Conservation (phyloP, 306 rosid genomes). For the Cercis canadensis region DNA sequence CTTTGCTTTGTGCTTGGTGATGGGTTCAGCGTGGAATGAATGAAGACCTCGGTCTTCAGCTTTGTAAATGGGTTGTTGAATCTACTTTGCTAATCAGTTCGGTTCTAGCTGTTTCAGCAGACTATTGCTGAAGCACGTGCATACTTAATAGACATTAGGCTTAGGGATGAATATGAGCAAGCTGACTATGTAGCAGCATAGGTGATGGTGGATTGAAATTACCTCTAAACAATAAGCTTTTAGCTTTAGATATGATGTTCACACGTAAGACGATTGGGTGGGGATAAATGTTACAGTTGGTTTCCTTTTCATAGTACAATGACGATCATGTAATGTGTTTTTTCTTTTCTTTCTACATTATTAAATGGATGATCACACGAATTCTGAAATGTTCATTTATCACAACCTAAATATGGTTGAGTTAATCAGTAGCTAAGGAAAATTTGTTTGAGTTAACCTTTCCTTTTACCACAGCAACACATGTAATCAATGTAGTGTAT, state of each 20-base stretch:
- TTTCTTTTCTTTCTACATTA: not conserved
- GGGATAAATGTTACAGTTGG: no score
- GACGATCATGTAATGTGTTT: not conserved
- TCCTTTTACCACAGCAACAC: not conserved
- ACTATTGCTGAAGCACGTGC: no score
- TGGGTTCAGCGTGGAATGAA: not conserved
- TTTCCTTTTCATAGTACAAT: not conserved
- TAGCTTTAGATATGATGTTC: slow-evolving; percentile 1
- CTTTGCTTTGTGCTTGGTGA: not conserved
- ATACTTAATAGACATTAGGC: no score
- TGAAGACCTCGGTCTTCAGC: no score
- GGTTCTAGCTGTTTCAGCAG: no score
- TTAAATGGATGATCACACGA: not conserved
- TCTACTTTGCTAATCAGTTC: no score
- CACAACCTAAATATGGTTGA: not conserved
- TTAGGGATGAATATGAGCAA: not conserved
- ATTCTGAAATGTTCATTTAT: not conserved
- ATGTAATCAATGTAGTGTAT: not conserved
- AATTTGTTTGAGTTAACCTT: not conserved
- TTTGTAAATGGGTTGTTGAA: not conserved
- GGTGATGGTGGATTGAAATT: not conserved
- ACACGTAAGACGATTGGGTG: not conserved
- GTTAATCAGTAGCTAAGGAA: not conserved
- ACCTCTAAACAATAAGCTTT: not conserved
- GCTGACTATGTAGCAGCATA: not conserved